phyloP scores from a whole-genome alignment of 371 early-diverging fungal genomes.

The Actinomortierella ambigua region DNA sequence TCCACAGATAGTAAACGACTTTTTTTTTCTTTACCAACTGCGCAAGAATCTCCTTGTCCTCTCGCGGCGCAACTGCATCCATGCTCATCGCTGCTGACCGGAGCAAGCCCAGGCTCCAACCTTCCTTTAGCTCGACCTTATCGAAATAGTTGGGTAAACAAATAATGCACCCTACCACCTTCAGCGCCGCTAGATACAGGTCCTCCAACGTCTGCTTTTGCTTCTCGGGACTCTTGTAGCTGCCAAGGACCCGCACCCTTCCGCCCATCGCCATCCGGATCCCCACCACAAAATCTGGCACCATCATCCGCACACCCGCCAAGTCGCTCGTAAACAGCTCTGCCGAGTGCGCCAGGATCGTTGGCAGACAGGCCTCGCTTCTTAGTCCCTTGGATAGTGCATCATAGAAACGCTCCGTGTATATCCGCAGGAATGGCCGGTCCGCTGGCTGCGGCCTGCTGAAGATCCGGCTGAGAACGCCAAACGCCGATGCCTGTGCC shows the following conservation, averaged over 20 bases:
- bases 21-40: conserved; percentile 49
- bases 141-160: conserved; percentile 78
- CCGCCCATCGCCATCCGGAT: conserved; percentile 72
- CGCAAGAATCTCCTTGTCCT: conserved; percentile 61
- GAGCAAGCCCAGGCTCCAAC: conserved; percentile 58
- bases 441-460: conserved; percentile 61
- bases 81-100: conserved; percentile 49
- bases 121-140: conserved; percentile 57
- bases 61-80: conserved; percentile 41
- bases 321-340: conserved; percentile 70
- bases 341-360: conserved; percentile 66
- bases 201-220: conserved; percentile 62
- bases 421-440: conserved; percentile 59
- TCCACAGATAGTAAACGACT: conserved; percentile 5
- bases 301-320: conserved; percentile 72
- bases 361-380: conserved; percentile 66
- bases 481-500: conserved; percentile 75
- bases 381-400: conserved; percentile 62
- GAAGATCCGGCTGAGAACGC: conserved; percentile 75
- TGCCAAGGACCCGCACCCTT: conserved; percentile 38
- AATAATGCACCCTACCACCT: conserved; percentile 69
- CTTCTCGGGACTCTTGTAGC: conserved; percentile 35
- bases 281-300: conserved; percentile 74
- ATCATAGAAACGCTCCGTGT: conserved; percentile 78
- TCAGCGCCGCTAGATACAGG: conserved; percentile 69